Evolutionary conservation across 2,329 filamentous ascomycete species (phyloP).

Genomic region (Fusarium cicatricum): DNA sequence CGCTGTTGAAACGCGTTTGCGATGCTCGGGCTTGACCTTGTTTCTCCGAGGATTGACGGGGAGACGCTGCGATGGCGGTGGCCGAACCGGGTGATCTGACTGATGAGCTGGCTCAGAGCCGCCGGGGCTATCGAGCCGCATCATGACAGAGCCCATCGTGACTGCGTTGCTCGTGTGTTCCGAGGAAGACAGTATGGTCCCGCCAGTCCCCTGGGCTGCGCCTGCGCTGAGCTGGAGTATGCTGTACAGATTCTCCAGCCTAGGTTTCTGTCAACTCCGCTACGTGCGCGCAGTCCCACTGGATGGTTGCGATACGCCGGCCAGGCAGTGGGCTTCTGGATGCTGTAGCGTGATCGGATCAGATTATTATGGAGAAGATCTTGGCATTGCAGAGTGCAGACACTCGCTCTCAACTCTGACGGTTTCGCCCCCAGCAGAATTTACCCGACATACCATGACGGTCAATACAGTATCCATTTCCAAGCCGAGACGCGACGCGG

Average conservation of each 20-base stretch:
- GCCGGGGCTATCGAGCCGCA: constrained; percentile 19
- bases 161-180: neutral
- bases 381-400: constrained; percentile 14
- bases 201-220: neutral
- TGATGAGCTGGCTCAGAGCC: neutral
- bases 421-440: constrained; percentile 3
- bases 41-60: constrained; percentile 60
- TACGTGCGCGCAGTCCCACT: constrained; percentile 14
- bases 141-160: constrained; percentile 14
- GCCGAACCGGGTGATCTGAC: constrained; percentile 8
- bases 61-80: constrained; percentile 49
- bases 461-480: too few relatives aligned
- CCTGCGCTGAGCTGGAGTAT: neutral
- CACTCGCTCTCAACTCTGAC: neutral
- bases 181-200: constrained; percentile 22
- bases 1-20: constrained; percentile 60
- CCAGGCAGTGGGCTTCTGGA: neutral
- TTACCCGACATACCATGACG: neutral
- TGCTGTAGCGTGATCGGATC: neutral
- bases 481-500: neutral
- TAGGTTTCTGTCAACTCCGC: constrained; percentile 6
- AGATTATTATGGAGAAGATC: neutral
- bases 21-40: constrained; percentile 56
- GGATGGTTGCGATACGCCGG: constrained; percentile 8
- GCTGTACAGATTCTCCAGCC: neutral